phyloP scores from a whole-genome alignment of 306 rosid genomes.

The Astragalus membranaceus region DNA sequence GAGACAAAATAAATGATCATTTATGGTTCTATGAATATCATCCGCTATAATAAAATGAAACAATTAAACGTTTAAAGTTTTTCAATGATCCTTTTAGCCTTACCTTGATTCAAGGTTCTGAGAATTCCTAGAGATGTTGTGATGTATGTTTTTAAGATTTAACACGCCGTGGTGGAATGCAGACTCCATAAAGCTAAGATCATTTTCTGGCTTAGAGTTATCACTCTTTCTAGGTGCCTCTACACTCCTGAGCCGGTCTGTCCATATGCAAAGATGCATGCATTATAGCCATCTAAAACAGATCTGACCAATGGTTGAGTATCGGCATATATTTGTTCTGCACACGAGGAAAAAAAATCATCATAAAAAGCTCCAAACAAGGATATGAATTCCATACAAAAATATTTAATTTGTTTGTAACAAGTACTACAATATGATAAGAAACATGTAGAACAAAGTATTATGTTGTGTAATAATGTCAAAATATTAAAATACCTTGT shows the following conservation, averaged over 20 bases:
- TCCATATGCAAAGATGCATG: constrained; percentile 94
- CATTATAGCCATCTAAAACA: constrained; percentile 82
- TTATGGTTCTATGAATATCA: background rate
- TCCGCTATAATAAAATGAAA: background rate
- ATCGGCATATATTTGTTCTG: constrained; percentile 87
- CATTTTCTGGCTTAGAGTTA: constrained; percentile 69
- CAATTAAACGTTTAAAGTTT: background rate
- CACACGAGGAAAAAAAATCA: constrained; percentile 16
- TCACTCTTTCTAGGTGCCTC: constrained; percentile 54
- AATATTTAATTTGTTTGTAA: background rate
- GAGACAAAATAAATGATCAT: background rate
- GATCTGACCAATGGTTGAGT: constrained; percentile 82
- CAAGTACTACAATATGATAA: background rate
- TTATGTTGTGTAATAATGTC: background rate
- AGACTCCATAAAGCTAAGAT: constrained; percentile 35
- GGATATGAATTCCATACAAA: background rate
- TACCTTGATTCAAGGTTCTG: constrained; percentile 80
- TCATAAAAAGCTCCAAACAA: constrained; percentile 17
- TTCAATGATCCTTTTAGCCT: background rate
- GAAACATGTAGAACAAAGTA: background rate
- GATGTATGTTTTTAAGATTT: constrained; percentile 41
- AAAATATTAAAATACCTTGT: too few species aligned
- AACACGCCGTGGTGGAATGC: too few species aligned
- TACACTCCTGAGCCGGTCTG: constrained; percentile 92
- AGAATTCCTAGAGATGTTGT: constrained; percentile 55